phyloP scores from a whole-genome alignment of 2,329 filamentous ascomycete species.

The Fusarium anthophilum region DNA sequence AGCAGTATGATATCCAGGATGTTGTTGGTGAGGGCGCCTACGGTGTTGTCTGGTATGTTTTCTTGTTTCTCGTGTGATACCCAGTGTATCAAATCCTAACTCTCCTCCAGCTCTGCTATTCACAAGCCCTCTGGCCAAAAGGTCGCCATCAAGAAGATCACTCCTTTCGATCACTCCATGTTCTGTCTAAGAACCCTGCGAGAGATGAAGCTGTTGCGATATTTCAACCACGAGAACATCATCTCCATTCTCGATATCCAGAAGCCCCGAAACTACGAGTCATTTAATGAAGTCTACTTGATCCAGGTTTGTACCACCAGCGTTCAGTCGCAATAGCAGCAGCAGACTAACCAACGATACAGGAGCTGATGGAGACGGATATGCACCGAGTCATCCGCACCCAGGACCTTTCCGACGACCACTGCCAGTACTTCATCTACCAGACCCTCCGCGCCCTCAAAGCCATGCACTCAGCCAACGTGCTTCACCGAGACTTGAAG shows the following conservation, averaged over 20 bases:
- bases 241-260: slow-evolving; percentile 99
- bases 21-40: slow-evolving; percentile 98
- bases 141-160: slow-evolving; percentile 99
- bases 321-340: background rate
- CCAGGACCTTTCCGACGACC: slow-evolving; percentile 97
- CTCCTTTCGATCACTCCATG: slow-evolving; percentile 98
- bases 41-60: slow-evolving; percentile 91
- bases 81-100: background rate
- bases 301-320: slow-evolving; percentile 76
- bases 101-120: slow-evolving; percentile 78
- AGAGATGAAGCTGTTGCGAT: slow-evolving; percentile 98
- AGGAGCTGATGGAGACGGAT: slow-evolving; percentile 99
- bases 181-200: slow-evolving; percentile 95
- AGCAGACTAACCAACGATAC: slow-evolving; percentile 17
- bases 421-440: slow-evolving; percentile 99
- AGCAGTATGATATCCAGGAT: slow-evolving; percentile 99
- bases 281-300: slow-evolving; percentile 97
- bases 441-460: slow-evolving; percentile 97
- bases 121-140: slow-evolving; percentile 99
- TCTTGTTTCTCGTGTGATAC: background rate
- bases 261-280: slow-evolving; percentile 95
- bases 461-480: slow-evolving; percentile 99
- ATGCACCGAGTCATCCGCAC: slow-evolving; percentile 99
- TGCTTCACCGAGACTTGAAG: slow-evolving; percentile 96
- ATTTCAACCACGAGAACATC: slow-evolving; percentile 99